Base-by-base conservation (phyloP, 805 yeast species). In the Ogataea pilisensis region DNA sequence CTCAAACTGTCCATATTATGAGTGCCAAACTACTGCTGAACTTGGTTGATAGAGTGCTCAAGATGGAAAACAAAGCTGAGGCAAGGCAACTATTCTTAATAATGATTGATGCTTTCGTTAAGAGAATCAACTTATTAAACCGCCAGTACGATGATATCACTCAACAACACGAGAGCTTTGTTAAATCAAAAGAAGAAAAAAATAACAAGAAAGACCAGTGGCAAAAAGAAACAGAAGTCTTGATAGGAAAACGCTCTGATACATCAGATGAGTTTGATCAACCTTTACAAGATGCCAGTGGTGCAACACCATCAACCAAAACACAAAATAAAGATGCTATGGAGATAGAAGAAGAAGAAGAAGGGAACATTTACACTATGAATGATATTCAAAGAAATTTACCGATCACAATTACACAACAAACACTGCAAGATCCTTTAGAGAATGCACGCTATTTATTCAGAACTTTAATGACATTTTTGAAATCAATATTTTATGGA, bases 1-100 rank as follows among this genome's bases (percentile, higher is more conserved):
- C 95, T 1, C 73, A 87, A 45, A 85, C 95, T 6, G 96, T 90
- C 28, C 98, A 95, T 61, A 85, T 90, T 8, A 89, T 93, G 97
- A 85, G 96, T 64, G 96, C 97, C 2, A 91, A 90, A 63, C 68
- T 93, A 25, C 64, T 93, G 25, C 64, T 91, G 46, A 95, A 93
- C 60, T 68, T 95, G 53, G 91, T 93, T 17, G 99, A 95, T 50
- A 70, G 95, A 33, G 84, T 93, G 30, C 73, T 85, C 75, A 84
- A 85, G 54, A 63, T 90, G 51, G 90, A 85, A 31, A 84, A 85
- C 39, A 85, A 85, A 50, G 74, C 78, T 21, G 96, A 93, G 47
- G 85, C 88, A 2, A 71, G 93, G 39, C 95, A 88, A 59, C 67
- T 95, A 39, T 76, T 89, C 65, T 78, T 93, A 76, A 72, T 85